Evolutionary conservation across 208 protist genomes (phyloP), one percentile per base, ranked within the genome.

Genomic region (Leishmania turanica): DNA sequence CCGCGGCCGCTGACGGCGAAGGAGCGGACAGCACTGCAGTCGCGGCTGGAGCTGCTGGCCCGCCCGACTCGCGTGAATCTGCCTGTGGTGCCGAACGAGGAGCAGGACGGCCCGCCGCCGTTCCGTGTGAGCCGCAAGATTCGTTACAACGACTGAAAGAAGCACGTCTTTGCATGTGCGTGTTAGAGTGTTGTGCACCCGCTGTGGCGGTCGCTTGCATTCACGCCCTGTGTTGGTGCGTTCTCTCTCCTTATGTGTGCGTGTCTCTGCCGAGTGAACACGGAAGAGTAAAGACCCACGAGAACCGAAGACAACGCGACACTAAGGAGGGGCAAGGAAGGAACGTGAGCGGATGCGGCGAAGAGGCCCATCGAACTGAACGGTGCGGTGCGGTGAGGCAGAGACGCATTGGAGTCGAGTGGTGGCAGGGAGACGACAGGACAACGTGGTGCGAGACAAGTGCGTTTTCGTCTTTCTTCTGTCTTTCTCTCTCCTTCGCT

Each of bases 61-160:
- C 84, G 87, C 49, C 93, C 93, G 15, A 80, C 87, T 49, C 83
- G 84, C 2, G 84, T 94, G 24, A 93, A 84, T 19, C 87, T 87
- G 56, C 85, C 80, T 42, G 60, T 73, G 17, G 82, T 88, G 27
- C 85, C 88, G 56, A 83, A 79, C 73, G 80, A 86, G 56, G 80
- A 87, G 42, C 65, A 80, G 45, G 81, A 79, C 17, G 75, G 65
- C 5, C 76, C 80, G 17, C 92, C 92, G 27, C 85, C 85, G 13
- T 96, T 96, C 84, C 90, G 87, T 60, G 89, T 96, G 5, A 76
- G 81, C 53, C 89, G 88, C 27, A 90, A 92, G 66, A 65, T 87
- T 6, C 37, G 79, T 31, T 69, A 84, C 54, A 75, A 75, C 19
- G 79, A 87, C 65, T 74, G 75, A 70, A 66, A 40, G 69, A 76